Evolutionary conservation across 768 basidiomycete genomes (phyloP), one percentile per base, ranked within the genome.

Genomic region (Gelatoporia subvermispora): DNA sequence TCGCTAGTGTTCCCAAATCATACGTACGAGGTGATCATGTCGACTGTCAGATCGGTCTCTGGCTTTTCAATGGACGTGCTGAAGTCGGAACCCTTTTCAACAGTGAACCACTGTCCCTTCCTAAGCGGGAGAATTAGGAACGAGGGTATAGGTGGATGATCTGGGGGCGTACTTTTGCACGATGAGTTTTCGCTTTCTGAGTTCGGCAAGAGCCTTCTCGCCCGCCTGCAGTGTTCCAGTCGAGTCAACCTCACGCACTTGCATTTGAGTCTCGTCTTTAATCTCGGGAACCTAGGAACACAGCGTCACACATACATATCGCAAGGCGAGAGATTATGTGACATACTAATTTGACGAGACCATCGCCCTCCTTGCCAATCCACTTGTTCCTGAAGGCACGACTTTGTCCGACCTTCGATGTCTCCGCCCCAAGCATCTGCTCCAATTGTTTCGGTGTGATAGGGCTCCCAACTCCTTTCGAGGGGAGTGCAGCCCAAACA

Each of bases 351-450:
- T 88, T 88, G 40, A 95, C 81, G 55, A 99, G 80, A 17, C 88
- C 90, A 53, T 81, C 78, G 8, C 88, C 91, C 54, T 95, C 88
- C 67, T 97, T 98, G 18, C 74, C 77, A 53, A 98, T 92, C 96
- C 96, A 99, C 48, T 88, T 89, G 58, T 88, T 93, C 72, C 94
- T 97, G 78, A 99, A 96, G 17, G 95, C 96, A 55, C 88, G 80
- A 8, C 87, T 87, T 70, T 98, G 96, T 1, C 96, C 96, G 49
- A 97, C 79, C 70, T 94, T 96, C 15, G 91, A 84, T 7, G 82
- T 77, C 58, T 96, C 93, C 49, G 89, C 87, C 13, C 95, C 95
- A 13, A 98, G 78, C 50, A 67, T 65, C 51, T 78, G 76, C 67
- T 88, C 88, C 13, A 97, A 72, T 49, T 88, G 79, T 41, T 72